Evolutionary conservation across 2,329 filamentous ascomycete genomes (phyloP), one percentile per base, ranked within the genome.

Genomic region (Ophiostoma fasciatum): DNA sequence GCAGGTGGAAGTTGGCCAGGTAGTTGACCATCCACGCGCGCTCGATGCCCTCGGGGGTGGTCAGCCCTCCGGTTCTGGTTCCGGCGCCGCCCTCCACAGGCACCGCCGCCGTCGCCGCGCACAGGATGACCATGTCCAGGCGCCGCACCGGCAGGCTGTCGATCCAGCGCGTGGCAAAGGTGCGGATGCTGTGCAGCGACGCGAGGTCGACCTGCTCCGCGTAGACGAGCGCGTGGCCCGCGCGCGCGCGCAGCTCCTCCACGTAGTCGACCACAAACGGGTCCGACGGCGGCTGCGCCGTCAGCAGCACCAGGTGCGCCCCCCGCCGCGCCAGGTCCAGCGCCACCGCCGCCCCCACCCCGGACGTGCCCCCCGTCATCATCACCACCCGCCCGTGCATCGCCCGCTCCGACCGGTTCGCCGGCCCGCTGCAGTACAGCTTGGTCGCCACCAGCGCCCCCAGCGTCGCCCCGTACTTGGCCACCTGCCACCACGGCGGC

Each of bases 91-190:
- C 5, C 79, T 82, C 46, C 85, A 62, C 0, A 79, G 80, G 28
- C 8, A 10, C 18, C 14, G 35, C 37, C 7, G 25, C 36, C 7
- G 33, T 34, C 13, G 81, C 81, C 9, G 79, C 90, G 55, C 85
- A 94, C 14, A 98, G 67, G 15, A 98, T 71, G 31, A 98, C 63
- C 75, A 88, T 87, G 55, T 98, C 90, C 7, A 98, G 63, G 32
- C 92, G 68, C 38, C 92, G 70, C 8, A 87, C 83, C 3, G 90
- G 88, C 17, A 82, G 73, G 55, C 94, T 96, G 56, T 98, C 88
- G 46, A 98, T 84, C 88, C 92, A 98, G 62, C 84, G 88, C 0
- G 90, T 98, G 11, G 90, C 90, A 54, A 98, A 98, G 43, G 78
- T 69, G 27, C 90, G 81, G 48, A 98, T 78, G 55, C 82, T 92